Evolutionary conservation across 2,329 filamentous ascomycete species (phyloP), one percentile per base, ranked within the genome.

Genomic region (Fusarium pseudoanthophilum): DNA sequence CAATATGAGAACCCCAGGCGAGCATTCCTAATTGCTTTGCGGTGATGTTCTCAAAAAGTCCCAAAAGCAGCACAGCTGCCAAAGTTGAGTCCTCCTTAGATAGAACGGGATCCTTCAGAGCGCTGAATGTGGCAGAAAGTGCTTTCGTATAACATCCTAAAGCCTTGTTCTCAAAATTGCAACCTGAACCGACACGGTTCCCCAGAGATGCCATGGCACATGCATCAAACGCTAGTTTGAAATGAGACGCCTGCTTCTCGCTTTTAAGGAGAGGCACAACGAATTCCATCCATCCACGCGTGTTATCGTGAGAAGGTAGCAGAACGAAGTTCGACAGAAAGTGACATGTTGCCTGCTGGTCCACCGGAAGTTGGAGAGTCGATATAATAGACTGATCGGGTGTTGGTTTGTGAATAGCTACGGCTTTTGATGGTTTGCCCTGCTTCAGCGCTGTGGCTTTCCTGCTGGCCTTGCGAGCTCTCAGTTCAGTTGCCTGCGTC

Each of bases 401-500:
- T 30, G 55, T 46, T 67, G 64, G 62, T 24, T 69, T 77, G 59
- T 60, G 63, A 28, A 71, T 59, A 30, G 72, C 49, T 32, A 70
- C 51, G 20, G 68, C 59, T 39, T 71, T 70, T 32, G 64, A 64
- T 45, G 52, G 69, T 43, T 78, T 82, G 52, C 75, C 80, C 32
- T 75, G 69, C 74, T 81, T 87, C 32, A 82, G 80, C 18, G 79
- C 78, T 40, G 82, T 73, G 4, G 82, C 81, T 73, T 88, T 90
- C 78, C 83, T 86, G 79, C 80, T 87, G 46, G 87, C 85, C 76
- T 87, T 90, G 63, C 87, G 86, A 21, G 89, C 90, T 76, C 90
- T 87, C 69, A 88, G 86, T 77, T 91, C 90, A 39, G 91, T 92
- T 3, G 91, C 90, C 73, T 89, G 88, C 34, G 91, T 93, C 82